Base-by-base conservation (phyloP, 2,329 filamentous ascomycete species). In the Colletotrichum endophyticum region DNA sequence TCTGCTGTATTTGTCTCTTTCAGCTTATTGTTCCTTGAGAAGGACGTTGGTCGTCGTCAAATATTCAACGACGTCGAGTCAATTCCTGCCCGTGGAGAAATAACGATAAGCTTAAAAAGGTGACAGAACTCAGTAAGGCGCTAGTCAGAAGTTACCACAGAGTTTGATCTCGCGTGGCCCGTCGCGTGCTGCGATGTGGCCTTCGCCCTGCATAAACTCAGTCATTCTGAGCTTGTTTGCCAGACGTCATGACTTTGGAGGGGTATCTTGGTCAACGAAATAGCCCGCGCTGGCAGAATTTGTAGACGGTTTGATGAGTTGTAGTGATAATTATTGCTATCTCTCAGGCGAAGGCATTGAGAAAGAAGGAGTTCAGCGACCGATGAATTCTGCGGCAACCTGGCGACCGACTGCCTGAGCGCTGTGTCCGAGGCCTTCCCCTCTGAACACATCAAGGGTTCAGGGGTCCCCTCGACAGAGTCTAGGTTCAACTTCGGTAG, bases 121-220 rank as follows among this genome's bases (percentile, higher is more conserved):
- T 75, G 73, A 72, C 73, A 75, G 69, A 75, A 75, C 69, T 75
- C 73, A 67, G 62, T 59, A 22, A 19, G 61, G 32, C 49, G 68
- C 69, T 30, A 62, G 25, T n/a, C 25, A 53, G 34, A 72, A 56
- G 25, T 32, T 69, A 22, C 25, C 27, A n/a, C 32, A 39, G 67
- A 72, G 62, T 62, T 27, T 44, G 39, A 44, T 22, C 36, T 53
- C 15, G 62, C 19, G 61, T 66, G 32, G 36, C 69, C n/a, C 25
- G 25, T 72, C 56, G 56, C 28, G 19, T 56, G 16, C 66, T 7
- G 13, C 8, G 28, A 30, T 36, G 28, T 5, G 39, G 12, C 34
- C 36, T 72, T 53, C 19, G 56, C 49, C 53, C 36, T 67, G 61
- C 56, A 73, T 56, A 57, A 70, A 61, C 49, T 59, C 49, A 61